Conservation (phyloP, 2,329 filamentous ascomycete species). For the Dactylellina parvicollis region DNA sequence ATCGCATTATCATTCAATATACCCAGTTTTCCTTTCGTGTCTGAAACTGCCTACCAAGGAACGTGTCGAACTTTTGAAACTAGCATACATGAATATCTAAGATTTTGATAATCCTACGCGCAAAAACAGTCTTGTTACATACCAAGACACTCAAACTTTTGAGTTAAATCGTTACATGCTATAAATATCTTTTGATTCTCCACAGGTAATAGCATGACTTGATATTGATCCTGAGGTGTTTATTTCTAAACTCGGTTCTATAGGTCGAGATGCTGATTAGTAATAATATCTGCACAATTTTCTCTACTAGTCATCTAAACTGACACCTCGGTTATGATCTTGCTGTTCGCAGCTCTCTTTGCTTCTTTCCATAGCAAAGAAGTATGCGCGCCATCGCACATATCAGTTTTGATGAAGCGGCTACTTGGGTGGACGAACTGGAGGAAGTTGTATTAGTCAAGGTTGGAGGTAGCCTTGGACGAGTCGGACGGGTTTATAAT, state of each 20-base stretch:
- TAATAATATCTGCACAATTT: neutral
- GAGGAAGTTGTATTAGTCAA: neutral
- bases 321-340: constrained; percentile 51
- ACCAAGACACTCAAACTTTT: neutral
- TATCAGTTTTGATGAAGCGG: neutral
- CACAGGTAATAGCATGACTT: too few species aligned
- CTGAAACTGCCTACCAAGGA: too few species aligned
- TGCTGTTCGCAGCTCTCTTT: constrained; percentile 41
- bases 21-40: too few species aligned
- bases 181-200: neutral
- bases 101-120: too few species aligned
- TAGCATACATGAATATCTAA: too few species aligned
- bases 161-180: neutral
- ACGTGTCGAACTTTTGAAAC: too few species aligned
- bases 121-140: neutral
- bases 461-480: neutral
- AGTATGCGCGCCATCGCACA: constrained; percentile 30
- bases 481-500: constrained; percentile 28
- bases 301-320: neutral
- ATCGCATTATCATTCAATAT: too few species aligned
- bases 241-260: constrained; percentile 31
- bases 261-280: neutral
- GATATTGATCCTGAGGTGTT: neutral
- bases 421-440: neutral
- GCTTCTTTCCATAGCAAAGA: constrained; percentile 43